Evolutionary conservation across 768 basidiomycete genomes (phyloP), one percentile per base, ranked within the genome.

Genomic region (Termitomyces sp.): DNA sequence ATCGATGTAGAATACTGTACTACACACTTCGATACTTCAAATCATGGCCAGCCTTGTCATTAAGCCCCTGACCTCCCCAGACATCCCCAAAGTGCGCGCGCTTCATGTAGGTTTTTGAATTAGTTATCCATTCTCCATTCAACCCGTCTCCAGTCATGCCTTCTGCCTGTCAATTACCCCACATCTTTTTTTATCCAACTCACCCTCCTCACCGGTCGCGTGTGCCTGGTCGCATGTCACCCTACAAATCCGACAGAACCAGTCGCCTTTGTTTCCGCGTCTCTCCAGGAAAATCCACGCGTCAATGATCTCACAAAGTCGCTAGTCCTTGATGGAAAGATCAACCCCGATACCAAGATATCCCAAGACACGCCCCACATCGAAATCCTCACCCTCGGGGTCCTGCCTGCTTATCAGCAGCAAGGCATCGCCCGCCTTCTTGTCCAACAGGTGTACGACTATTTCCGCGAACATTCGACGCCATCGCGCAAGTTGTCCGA

Each of bases 331-430:
- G 48, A 50, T 16, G 50, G 63, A 40, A 40, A 40, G 40, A 40
- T 40, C 40, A 40, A 16, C 16, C 40, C 40, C 64, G 50, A 62
- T 50, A 63, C 66, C 52, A 64, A 58, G 55, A 3, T 20, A 50
- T 30, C 47, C 2, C 41, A 55, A 20, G 58, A 35, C 35, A 67
- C 64, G 35, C 69, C 74, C 49, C 74, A 71, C 60, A 67, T 83
- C 23, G 77, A 82, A 65, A 77, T 83, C 60, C 78, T 82, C 35
- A 81, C 81, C 1, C 77, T 83, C 3, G 81, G 82, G 36, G 79
- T 83, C 16, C 72, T 76, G 46, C 80, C 81, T 4, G 61, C 71
- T 2, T 77, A 73, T 66, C 80, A 74, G 60, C 69, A 78, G 13
- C 65, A 66, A 38, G 79, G 80, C 40, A 67, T 82, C 40, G 81